Evolutionary conservation across 2,329 filamentous ascomycete genomes (phyloP).

Genomic region (Penicillium occitanis): DNA sequence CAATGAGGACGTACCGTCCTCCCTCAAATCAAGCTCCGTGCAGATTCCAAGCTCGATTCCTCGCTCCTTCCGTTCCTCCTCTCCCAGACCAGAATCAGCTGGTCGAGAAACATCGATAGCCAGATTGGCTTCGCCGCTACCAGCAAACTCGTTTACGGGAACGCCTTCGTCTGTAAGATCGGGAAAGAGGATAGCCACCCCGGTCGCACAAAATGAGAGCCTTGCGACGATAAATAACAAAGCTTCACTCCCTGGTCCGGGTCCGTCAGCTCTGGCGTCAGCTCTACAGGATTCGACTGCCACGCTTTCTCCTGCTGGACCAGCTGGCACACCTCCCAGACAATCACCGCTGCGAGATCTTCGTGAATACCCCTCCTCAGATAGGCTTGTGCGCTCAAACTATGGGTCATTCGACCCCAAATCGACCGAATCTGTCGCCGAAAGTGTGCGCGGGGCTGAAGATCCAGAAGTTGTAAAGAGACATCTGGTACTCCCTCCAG

Average conservation of each 20-base stretch:
- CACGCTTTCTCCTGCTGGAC: constrained; percentile 49
- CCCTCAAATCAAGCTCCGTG: constrained; percentile 33
- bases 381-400: constrained; percentile 63
- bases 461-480: constrained; percentile 88
- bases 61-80: constrained; percentile 32
- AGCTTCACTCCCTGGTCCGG: constrained; percentile 69
- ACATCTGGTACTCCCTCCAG: constrained; percentile 74
- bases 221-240: constrained; percentile 61
- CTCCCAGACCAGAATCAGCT: constrained; percentile 44
- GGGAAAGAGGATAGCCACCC: constrained; percentile 45
- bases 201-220: constrained; percentile 54
- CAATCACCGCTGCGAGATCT: constrained; percentile 60
- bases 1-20: constrained; percentile 40
- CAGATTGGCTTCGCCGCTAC: constrained; percentile 57
- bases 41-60: constrained; percentile 35
- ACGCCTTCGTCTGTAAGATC: constrained; percentile 27
- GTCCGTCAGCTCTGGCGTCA: constrained; percentile 82
- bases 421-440: constrained; percentile 50
- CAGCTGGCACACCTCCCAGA: constrained; percentile 46
- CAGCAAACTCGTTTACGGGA: constrained; percentile 40
- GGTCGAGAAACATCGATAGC: constrained; percentile 55
- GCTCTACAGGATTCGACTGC: constrained; percentile 69
- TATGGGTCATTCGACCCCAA: constrained; percentile 84
- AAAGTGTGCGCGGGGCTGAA: constrained; percentile 63
- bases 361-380: constrained; percentile 47